A percentile compares a stretch with the other conserved stretches of the same genome.
phyloP scores from a whole-genome alignment of 169 alveolate species.

The Perkinsus olseni region DNA sequence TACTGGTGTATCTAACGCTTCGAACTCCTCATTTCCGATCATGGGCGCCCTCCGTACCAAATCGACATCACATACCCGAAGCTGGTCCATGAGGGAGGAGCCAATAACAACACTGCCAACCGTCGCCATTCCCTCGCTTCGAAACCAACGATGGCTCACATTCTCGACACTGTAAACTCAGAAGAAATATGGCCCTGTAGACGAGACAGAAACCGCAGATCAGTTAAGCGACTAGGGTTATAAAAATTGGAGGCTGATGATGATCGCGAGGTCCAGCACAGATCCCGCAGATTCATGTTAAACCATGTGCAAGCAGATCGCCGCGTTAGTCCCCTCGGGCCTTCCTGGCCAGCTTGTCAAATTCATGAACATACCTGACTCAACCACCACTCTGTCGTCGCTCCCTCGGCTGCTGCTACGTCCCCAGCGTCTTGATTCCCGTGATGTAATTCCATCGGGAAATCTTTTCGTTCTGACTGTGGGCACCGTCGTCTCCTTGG shows the following conservation, averaged over 20 bases:
- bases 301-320: neutral
- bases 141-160: no score
- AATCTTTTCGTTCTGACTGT: slow-evolving; percentile 1
- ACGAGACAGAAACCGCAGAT: no score
- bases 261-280: neutral
- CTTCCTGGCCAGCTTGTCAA: neutral
- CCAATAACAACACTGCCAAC: neutral
- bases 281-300: neutral
- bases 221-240: no score
- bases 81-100: neutral
- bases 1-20: neutral
- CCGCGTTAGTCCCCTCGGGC: neutral
- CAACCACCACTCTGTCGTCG: neutral
- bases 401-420: neutral
- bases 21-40: neutral
- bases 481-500: slow-evolving; percentile 1
- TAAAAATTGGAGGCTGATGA: no score
- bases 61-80: neutral
- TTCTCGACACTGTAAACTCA: no score
- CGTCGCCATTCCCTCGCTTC: no score
- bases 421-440: neutral
- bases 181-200: no score
- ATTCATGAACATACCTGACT: neutral
- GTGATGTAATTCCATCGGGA: neutral
- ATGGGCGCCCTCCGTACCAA: neutral